Percentiles rank a stretch among this genome's conserved stretches.
Evolutionary conservation across 2,329 filamentous ascomycete species (phyloP).

Genomic region (Ophiosphaerella herpotricha): DNA sequence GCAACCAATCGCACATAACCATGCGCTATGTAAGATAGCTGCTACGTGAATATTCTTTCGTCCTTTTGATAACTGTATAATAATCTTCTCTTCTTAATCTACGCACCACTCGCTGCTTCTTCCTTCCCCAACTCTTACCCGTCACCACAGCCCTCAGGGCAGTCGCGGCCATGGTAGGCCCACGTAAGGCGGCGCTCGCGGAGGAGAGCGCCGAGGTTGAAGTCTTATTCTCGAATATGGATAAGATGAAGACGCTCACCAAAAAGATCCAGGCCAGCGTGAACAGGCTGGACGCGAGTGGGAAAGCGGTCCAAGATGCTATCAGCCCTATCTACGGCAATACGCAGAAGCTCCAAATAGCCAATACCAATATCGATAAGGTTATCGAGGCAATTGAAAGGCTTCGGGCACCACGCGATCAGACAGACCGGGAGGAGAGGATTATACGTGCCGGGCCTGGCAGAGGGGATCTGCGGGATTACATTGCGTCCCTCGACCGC

Average conservation of each 20-base stretch:
- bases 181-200: conserved; percentile 61
- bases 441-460: conserved; percentile 73
- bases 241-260: conserved; percentile 90
- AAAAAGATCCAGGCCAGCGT: conserved; percentile 95
- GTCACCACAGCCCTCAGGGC: conserved; percentile 10
- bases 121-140: not conserved
- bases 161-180: conserved; percentile 55
- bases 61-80: not conserved
- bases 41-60: not conserved
- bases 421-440: conserved; percentile 87
- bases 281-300: conserved; percentile 80
- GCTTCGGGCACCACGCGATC: conserved; percentile 87
- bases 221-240: conserved; percentile 71
- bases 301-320: conserved; percentile 87
- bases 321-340: conserved; percentile 92
- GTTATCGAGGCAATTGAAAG: conserved; percentile 86
- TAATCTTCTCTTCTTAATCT: not conserved
- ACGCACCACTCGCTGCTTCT: not conserved
- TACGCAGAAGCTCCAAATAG: conserved; percentile 84
- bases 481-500: conserved; percentile 86
- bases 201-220: conserved; percentile 72
- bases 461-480: conserved; percentile 78
- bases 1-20: conserved; percentile 2
- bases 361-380: conserved; percentile 85
- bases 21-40: not conserved